These are phyloP conservation scores for Backusella liffmaniae DNA, from an alignment of 192 early-diverging fungal genomes.

Conservation along the genomic window DNA sequence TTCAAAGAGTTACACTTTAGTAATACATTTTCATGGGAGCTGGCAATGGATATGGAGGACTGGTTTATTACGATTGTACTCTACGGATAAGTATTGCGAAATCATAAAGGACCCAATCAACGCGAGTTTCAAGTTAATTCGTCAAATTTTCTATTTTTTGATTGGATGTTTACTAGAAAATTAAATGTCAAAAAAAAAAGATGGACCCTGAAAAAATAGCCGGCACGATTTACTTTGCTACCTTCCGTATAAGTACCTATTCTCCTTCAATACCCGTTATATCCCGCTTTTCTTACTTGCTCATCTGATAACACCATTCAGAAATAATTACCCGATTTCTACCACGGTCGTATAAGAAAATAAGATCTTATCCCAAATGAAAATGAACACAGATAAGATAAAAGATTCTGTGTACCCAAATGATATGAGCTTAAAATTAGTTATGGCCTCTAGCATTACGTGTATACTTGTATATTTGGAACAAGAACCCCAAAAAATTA, in stretches of 20 bases:
- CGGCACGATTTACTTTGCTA: neutral
- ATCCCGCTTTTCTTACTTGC: neutral
- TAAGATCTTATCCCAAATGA: neutral
- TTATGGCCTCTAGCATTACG: neutral
- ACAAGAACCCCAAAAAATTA: neutral
- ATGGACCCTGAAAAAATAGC: neutral
- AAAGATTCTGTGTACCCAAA: neutral
- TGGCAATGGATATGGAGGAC: neutral
- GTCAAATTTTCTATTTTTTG: constrained; percentile 2
- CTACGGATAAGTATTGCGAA: neutral
- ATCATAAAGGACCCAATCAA: neutral
- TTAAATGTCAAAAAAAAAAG: constrained; percentile 3
- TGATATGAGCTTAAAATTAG: neutral
- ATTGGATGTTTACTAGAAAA: neutral
- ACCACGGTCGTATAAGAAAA: neutral
- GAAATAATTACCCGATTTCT: constrained; percentile 8
- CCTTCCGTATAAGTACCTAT: neutral
- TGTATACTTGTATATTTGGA: neutral
- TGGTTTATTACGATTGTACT: constrained; percentile 3
- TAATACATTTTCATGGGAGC: constrained; percentile 5
- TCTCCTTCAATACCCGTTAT: constrained; percentile 10
- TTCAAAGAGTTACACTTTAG: neutral
- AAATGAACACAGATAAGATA: constrained; percentile 1
- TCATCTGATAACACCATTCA: neutral
- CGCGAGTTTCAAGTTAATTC: neutral